Conservation (phyloP, 1,284 basidiomycete species). For the Cryptococcus wingfieldii region DNA sequence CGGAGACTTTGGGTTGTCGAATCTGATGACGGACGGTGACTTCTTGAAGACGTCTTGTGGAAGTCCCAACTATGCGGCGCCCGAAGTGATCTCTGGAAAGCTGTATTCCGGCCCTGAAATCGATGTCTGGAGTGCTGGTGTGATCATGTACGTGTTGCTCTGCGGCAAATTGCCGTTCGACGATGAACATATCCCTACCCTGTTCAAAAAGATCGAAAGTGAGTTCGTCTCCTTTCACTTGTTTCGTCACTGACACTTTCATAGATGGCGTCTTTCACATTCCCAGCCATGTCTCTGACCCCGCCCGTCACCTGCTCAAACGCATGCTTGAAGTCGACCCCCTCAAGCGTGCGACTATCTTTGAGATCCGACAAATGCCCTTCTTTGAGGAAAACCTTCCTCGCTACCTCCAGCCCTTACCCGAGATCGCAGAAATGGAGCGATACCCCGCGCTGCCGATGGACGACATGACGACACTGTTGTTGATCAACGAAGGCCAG, state of each 20-base stretch:
- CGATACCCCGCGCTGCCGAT: constrained; percentile 39
- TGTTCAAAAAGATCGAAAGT: constrained; percentile 92
- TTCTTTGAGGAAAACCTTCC: constrained; percentile 84
- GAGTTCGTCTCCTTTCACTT: constrained; percentile 26
- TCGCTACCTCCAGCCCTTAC: constrained; percentile 77
- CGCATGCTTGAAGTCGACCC: constrained; percentile 89
- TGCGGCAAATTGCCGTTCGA: constrained; percentile 90
- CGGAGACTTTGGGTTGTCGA: constrained; percentile 89
- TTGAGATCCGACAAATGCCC: constrained; percentile 80
- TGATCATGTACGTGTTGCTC: constrained; percentile 92
- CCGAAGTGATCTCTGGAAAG: constrained; percentile 88
- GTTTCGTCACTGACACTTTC: constrained; percentile 2
- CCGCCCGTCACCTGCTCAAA: constrained; percentile 71
- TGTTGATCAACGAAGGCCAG: constrained; percentile 42
- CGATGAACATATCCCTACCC: constrained; percentile 83
- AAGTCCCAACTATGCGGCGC: constrained; percentile 92
- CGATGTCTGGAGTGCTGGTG: constrained; percentile 95
- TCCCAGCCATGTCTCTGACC: constrained; percentile 69
- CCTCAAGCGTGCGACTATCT: constrained; percentile 83
- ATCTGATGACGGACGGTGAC: constrained; percentile 90
- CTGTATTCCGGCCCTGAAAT: constrained; percentile 93
- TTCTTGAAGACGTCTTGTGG: constrained; percentile 93
- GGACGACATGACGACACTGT: constrained; percentile 42
- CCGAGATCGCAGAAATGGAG: constrained; percentile 57
- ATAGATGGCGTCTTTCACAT: constrained; percentile 79